Percentiles rank a stretch among this genome's conserved stretches.
Conservation (phyloP, 345 rosid genomes). For the Eucalyptus regnans region DNA sequence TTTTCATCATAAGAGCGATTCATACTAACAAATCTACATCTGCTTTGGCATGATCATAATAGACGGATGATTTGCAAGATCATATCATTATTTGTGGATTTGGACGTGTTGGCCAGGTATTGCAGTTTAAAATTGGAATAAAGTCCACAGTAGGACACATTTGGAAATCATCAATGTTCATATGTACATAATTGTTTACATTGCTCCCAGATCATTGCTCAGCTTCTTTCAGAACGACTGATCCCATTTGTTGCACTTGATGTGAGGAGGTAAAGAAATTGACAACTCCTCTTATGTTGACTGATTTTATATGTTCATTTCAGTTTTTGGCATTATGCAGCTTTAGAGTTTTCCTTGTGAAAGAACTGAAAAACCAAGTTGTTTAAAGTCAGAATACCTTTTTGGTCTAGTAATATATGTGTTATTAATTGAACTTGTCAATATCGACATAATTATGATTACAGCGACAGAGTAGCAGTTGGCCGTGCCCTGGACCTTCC, state of each 20-base stretch:
- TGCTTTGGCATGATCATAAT: not conserved
- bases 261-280: conserved; percentile 61
- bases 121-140: not conserved
- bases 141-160: not conserved
- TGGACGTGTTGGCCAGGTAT: conserved; percentile 97
- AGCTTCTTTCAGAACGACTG: conserved; percentile 94
- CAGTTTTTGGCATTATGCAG: not conserved
- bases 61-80: conserved; percentile 98
- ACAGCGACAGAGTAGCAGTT: conserved; percentile 90
- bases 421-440: not conserved
- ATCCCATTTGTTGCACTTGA: conserved; percentile 99
- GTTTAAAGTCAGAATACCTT: not conserved
- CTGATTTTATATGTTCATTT: not conserved
- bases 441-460: not conserved
- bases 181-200: not conserved
- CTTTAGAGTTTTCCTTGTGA: not conserved
- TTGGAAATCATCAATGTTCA: not conserved
- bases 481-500: conserved; percentile 97
- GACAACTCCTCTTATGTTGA: not conserved
- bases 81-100: conserved; percentile 95
- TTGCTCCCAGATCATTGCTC: conserved; percentile 75
- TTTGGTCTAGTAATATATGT: not conserved
- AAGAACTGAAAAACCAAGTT: not conserved
- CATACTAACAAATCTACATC: not conserved
- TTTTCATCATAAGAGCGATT: not conserved